Evolutionary conservation across 2,329 filamentous ascomycete species (phyloP).

Genomic region (Aspergillus costaricaensis): DNA sequence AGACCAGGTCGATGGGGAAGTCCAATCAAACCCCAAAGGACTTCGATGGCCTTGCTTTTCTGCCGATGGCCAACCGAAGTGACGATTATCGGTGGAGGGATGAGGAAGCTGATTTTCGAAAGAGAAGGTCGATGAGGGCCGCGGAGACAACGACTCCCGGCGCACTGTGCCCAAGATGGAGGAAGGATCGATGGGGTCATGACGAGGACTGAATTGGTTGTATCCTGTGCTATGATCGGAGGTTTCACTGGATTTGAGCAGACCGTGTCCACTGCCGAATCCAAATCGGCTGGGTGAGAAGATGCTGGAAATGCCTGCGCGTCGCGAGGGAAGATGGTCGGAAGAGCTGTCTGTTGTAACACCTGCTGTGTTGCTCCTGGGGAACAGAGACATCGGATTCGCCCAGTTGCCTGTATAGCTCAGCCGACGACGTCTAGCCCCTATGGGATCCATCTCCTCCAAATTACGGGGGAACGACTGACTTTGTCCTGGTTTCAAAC

Average conservation of each 20-base stretch:
- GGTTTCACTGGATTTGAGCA: slow-evolving; percentile 34
- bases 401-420: slow-evolving; percentile 61
- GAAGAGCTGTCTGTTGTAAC: slow-evolving; percentile 46
- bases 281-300: slow-evolving; percentile 45
- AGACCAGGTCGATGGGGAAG: slow-evolving; percentile 64
- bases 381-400: slow-evolving; percentile 52
- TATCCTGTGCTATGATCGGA: slow-evolving; percentile 43
- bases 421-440: slow-evolving; percentile 53
- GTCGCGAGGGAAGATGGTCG: slow-evolving; percentile 41
- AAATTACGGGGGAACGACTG: slow-evolving; percentile 63
- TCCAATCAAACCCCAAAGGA: slow-evolving; percentile 57
- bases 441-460: slow-evolving; percentile 54
- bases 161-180: slow-evolving; percentile 46
- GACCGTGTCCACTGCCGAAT: slow-evolving; percentile 33
- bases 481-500: slow-evolving; percentile 61
- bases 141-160: slow-evolving; percentile 47
- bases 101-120: slow-evolving; percentile 64
- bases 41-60: slow-evolving; percentile 58
- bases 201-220: slow-evolving; percentile 50
- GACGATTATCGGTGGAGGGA: slow-evolving; percentile 76
- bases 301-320: slow-evolving; percentile 46
- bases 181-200: slow-evolving; percentile 50
- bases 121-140: slow-evolving; percentile 57
- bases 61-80: slow-evolving; percentile 66
- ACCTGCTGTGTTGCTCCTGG: slow-evolving; percentile 46